Base-by-base conservation (phyloP, 139 green algal genomes). In the Auxenochlorella pyrenoidosa region DNA sequence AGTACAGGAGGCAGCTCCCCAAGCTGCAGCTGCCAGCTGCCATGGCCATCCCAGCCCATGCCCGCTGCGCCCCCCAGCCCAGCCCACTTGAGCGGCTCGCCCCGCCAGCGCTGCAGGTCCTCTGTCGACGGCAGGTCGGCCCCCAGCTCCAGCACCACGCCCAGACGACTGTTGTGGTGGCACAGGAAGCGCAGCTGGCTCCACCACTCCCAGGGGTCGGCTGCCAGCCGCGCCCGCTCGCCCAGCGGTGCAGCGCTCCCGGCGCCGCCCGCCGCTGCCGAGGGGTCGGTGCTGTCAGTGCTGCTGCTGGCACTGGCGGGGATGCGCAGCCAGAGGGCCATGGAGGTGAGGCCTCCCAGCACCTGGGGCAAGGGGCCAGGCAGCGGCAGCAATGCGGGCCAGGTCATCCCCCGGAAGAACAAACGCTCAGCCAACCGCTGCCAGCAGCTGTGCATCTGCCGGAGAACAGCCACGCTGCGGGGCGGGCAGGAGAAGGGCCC, bases 321-420 rank as follows among this genome's bases (percentile, higher is more conserved):
- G 19, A 99, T 90, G 3, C 86, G 92, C 15, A 99, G 30, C 97
- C 97, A 99, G n/a, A 99, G 66, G 26, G 95, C 91, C 94, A 97
- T 96, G 88, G 90, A 90, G 26, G 90, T 89, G 24, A 97, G 87
- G 0, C 90, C 90, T 21, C 91, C 80, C 24, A 98, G 82, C 34
- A 91, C 91, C 89, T 63, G 54, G 47, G 12, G 8, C 6, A 58
- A 12, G 47, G 12, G 47, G 47, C 47, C 54, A 63, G 18, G 54
- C 54, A 63, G 18, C 15, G 2, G 22, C 10, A 63, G 54, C 54
- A 63, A 54, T 54, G 47, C 47, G 10, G 47, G 47, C 47, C n/a
- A 10, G 47, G 8, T 54, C 47, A 10, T 54, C 10, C 10, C 47
- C 47, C 47, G 10, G 10, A 54, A 6, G 47, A 6, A 54, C 47